Base-by-base conservation (phyloP, 495 filamentous ascomycete genomes). In the Hapsidospora chrysogenum region DNA sequence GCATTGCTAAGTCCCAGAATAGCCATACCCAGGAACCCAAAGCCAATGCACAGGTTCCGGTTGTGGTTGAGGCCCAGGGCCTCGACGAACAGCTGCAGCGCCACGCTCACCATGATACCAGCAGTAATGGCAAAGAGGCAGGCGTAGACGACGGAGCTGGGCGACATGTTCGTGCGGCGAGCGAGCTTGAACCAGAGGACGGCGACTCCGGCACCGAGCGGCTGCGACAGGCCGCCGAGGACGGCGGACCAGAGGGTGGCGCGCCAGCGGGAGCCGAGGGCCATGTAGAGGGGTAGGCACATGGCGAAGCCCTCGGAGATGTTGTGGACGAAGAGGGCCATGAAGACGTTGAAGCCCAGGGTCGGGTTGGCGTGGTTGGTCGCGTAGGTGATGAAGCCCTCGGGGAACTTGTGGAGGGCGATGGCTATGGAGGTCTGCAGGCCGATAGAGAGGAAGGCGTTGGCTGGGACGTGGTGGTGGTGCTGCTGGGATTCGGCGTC, bases 361-460 rank as follows among this genome's bases (percentile, higher is more conserved):
- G 63, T 60, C 0, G 89, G 85, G 47, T 79, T 94, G 20, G 84
- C 92, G 42, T 97, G 92, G 54, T 96, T 97, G 9, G 89, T 95
- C 7, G 89, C 87, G 53, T 89, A 97, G 19, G 92, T 97, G 38
- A 97, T 95, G 57, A 97, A 96, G 18, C 89, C 89, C 56, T 97
- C 89, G 3, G 92, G 89, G 14, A 95, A 76, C 51, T 97, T 97
- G 60, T 97, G 89, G 1, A 97, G 60, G 7, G 89, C 84, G 47
- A 97, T 96, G 29, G 89, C 92, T 33, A 93, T 73, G 7, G 80
- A 81, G 0, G 87, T 95, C 54, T 96, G 89, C 4, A 95, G 67
- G 10, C 87, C 85, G 37, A 96, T 87, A 30, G 80, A 80, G 31
- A 96, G 64, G 50, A 93, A 96, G 16, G 81, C 82, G 55, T 97